Percentiles rank a stretch among this genome's conserved stretches.
Conservation (phyloP, 768 basidiomycete species). For the Mycena kentingensis region DNA sequence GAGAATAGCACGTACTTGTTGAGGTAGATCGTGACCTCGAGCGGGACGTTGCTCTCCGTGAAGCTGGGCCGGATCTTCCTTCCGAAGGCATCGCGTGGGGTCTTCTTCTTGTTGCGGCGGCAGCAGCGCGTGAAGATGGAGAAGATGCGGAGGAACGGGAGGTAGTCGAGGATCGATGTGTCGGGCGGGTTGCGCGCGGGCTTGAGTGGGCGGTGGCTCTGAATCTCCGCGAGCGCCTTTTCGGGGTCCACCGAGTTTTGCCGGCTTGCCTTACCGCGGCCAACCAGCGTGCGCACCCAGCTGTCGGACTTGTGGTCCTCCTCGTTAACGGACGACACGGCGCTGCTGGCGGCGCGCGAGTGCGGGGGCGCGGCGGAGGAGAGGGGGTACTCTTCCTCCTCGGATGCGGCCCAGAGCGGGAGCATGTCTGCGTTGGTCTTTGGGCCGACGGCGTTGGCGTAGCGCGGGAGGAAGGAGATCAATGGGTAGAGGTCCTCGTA, state of each 20-base stretch:
- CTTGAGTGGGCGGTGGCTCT: conserved; percentile 42
- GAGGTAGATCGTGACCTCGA: conserved; percentile 60
- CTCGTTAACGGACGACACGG: conserved; percentile 5
- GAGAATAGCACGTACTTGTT: conserved; percentile 40
- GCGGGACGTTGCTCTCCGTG: conserved; percentile 62
- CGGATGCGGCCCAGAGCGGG: conserved; percentile 57
- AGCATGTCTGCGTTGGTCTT: conserved; percentile 48
- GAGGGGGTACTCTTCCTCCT: conserved; percentile 31
- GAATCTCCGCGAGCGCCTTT: conserved; percentile 43
- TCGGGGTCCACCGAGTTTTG: conserved; percentile 44
- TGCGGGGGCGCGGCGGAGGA: conserved; percentile 14
- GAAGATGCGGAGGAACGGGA: conserved; percentile 58
- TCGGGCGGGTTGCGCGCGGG: conserved; percentile 64
- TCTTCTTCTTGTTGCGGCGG: conserved; percentile 27
- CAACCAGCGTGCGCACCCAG: no score
- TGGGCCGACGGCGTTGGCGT: conserved; percentile 37
- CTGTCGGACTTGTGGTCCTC: conserved; percentile 12
- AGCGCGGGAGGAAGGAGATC: conserved; percentile 66
- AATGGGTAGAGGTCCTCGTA: conserved; percentile 77
- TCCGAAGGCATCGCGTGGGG: conserved; percentile 13
- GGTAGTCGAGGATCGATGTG: conserved; percentile 51
- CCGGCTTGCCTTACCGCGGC: conserved; percentile 23
- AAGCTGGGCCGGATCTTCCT: conserved; percentile 37
- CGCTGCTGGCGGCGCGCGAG: conserved; percentile 8
- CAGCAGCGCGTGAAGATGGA: conserved; percentile 34